Percentiles rank a stretch among this genome's conserved stretches.
Conservation (phyloP, 345 rosid genomes). For the Eutrema japonicum region DNA sequence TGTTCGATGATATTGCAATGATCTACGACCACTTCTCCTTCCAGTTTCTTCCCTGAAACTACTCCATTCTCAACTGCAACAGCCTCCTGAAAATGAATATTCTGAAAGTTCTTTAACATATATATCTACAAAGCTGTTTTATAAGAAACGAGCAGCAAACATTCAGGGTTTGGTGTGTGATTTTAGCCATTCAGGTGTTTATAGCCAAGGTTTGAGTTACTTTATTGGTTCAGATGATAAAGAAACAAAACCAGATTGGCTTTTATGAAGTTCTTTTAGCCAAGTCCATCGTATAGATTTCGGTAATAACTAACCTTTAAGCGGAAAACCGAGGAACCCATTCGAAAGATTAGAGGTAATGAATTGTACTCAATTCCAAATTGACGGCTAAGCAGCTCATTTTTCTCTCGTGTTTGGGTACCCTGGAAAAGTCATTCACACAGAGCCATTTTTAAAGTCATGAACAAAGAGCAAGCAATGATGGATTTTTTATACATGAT, state of each 20-base stretch:
- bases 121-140: conserved; percentile 19
- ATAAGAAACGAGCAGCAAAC: conserved; percentile 7
- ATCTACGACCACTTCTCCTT: conserved; percentile 46
- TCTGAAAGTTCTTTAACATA: conserved; percentile 10
- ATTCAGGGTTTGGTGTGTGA: conserved; percentile 7
- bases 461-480: conserved; percentile 14
- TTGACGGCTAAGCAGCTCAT: conserved; percentile 62
- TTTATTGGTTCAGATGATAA: neutral
- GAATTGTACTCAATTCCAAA: conserved; percentile 72
- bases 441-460: conserved; percentile 5
- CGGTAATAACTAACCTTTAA: conserved; percentile 43
- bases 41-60: conserved; percentile 23
- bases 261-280: neutral
- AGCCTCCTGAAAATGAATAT: conserved; percentile 44
- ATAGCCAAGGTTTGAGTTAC: conserved; percentile 1
- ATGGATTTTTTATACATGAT: neutral
- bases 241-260: conserved; percentile 1
- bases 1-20: conserved; percentile 68
- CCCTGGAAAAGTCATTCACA: conserved; percentile 53
- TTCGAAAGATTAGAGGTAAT: conserved; percentile 67
- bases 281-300: neutral
- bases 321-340: conserved; percentile 71
- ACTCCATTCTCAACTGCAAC: conserved; percentile 35
- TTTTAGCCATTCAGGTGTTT: neutral
- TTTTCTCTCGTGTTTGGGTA: conserved; percentile 79